Conservation (phyloP, 441 rosid species). For the Melastoma candidum region DNA sequence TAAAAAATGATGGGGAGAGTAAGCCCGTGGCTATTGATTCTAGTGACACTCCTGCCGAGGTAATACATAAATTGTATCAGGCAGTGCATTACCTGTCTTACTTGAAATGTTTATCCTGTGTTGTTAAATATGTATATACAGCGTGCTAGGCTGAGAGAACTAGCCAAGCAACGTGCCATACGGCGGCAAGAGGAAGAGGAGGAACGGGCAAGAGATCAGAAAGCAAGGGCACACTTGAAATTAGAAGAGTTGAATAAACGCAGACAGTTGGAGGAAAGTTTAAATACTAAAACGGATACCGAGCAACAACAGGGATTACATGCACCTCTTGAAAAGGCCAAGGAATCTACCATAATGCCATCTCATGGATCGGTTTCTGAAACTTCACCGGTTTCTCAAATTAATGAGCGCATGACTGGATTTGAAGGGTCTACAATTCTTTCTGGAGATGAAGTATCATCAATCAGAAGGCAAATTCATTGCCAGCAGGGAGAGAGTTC, state of each 20-base stretch:
- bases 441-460: conserved; percentile 17
- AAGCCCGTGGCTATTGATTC: too few species aligned
- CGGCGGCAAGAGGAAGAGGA: conserved; percentile 11
- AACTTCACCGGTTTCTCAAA: conserved; percentile 17
- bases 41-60: too few species aligned
- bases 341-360: conserved; percentile 12
- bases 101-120: neutral
- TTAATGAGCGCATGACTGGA: conserved; percentile 18
- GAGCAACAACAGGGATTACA: neutral
- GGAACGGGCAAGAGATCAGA: conserved; percentile 7
- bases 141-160: conserved; percentile 8
- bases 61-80: neutral
- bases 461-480: conserved; percentile 17
- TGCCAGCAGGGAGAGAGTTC: conserved; percentile 23
- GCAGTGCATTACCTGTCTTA: neutral
- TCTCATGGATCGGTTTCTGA: conserved; percentile 17
- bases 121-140: neutral
- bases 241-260: conserved; percentile 8
- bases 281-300: conserved; percentile 3
- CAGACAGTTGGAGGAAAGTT: conserved; percentile 4
- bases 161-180: conserved; percentile 2
- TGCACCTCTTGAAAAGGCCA: neutral
- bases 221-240: conserved; percentile 10
- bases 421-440: conserved; percentile 26
- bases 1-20: too few species aligned